Evolutionary conservation across 2,329 filamentous ascomycete species (phyloP).

Genomic region (Herpomyces periplanetae): DNA sequence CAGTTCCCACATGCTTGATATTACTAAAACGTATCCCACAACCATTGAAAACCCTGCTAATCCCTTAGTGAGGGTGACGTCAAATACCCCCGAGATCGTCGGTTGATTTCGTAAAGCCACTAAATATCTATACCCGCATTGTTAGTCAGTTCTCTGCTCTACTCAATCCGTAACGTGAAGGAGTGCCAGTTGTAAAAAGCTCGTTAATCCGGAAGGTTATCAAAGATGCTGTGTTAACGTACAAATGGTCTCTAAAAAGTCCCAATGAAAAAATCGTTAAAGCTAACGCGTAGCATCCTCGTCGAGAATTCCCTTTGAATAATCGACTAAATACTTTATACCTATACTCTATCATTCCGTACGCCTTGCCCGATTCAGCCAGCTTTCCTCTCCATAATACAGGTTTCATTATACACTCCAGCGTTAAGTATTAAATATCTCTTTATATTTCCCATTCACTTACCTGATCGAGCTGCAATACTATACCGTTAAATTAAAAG

Average conservation of each 20-base stretch:
- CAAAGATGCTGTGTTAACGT: slow-evolving; percentile 4
- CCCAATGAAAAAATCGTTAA: slow-evolving; percentile 64
- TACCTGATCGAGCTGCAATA: no score
- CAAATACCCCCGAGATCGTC: slow-evolving; percentile 9
- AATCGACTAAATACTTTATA: slow-evolving; percentile 57
- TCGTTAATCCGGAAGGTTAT: slow-evolving; percentile 1
- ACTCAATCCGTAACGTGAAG: slow-evolving; percentile 15
- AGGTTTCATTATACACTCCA: no score
- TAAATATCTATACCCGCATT: background rate
- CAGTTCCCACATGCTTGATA: slow-evolving; percentile 61
- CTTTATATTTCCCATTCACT: no score
- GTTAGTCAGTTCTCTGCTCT: background rate
- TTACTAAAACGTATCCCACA: slow-evolving; percentile 39
- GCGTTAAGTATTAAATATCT: no score
- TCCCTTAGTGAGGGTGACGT: no score
- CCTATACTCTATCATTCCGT: slow-evolving; percentile 70
- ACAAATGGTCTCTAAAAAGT: slow-evolving; percentile 31
- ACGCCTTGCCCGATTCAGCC: no score
- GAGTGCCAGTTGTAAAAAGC: no score
- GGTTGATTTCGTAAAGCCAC: background rate
- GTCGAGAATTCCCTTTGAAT: slow-evolving; percentile 32
- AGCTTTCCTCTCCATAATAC: no score
- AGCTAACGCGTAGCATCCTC: slow-evolving; percentile 64
- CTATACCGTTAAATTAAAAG: no score
- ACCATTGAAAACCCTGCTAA: no score